phyloP scores from a whole-genome alignment of 306 rosid genomes.

The Adenanthera pavonina region DNA sequence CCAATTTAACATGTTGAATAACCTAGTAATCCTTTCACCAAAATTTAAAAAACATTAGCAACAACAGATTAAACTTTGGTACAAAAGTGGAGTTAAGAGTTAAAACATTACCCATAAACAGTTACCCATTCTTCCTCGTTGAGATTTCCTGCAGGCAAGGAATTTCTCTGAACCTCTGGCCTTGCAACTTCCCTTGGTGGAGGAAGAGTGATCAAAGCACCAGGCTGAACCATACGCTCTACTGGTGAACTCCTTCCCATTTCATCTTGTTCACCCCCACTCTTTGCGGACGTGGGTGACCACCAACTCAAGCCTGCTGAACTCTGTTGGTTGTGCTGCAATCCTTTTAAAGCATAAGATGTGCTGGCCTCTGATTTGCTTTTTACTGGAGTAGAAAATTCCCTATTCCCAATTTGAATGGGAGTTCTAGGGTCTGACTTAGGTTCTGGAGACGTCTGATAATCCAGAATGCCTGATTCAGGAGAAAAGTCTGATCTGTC shows the following conservation, averaged over 20 bases:
- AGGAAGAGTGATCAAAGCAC: slow-evolving; percentile 90
- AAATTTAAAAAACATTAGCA: not conserved
- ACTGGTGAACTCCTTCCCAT: slow-evolving; percentile 71
- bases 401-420: slow-evolving; percentile 42
- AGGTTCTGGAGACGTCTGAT: slow-evolving; percentile 62
- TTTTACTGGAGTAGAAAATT: slow-evolving; percentile 54
- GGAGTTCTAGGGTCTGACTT: slow-evolving; percentile 62
- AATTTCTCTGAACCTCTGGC: slow-evolving; percentile 85
- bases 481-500: slow-evolving; percentile 74
- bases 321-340: slow-evolving; percentile 71
- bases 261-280: slow-evolving; percentile 65
- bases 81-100: slow-evolving; percentile 29
- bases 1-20: not conserved
- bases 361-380: slow-evolving; percentile 81
- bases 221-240: slow-evolving; percentile 74
- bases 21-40: not conserved
- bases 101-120: slow-evolving; percentile 79
- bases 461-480: slow-evolving; percentile 73
- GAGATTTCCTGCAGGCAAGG: slow-evolving; percentile 73
- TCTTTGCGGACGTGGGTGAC: slow-evolving; percentile 63
- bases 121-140: slow-evolving; percentile 99
- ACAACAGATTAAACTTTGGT: slow-evolving; percentile 18
- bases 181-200: slow-evolving; percentile 95
- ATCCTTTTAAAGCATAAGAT: slow-evolving; percentile 71
- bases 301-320: slow-evolving; percentile 71